phyloP scores from a whole-genome alignment of 169 alveolate species.

The Condylostoma magnum region DNA sequence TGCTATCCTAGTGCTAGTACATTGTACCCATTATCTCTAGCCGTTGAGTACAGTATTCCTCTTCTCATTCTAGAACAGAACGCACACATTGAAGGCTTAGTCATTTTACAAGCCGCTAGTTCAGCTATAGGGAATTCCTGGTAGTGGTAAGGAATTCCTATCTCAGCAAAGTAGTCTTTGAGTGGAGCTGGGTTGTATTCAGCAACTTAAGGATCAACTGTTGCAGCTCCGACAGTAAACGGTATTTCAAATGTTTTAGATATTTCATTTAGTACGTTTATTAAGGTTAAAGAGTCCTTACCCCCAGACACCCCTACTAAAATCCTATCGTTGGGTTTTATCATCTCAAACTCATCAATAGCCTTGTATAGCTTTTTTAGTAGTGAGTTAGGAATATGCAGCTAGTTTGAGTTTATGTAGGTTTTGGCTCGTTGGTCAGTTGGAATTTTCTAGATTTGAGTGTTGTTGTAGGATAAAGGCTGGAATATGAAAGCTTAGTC shows the following conservation, averaged over 20 bases:
- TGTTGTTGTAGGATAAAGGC: too few relatives aligned
- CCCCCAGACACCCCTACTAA: slow-evolving; percentile 95
- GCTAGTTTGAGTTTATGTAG: background rate
- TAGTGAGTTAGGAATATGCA: slow-evolving; percentile 39
- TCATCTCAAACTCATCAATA: slow-evolving; percentile 87
- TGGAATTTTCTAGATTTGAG: too few relatives aligned
- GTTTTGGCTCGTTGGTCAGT: too few relatives aligned
- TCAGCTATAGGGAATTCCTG: slow-evolving; percentile 86
- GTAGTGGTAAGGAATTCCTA: slow-evolving; percentile 88
- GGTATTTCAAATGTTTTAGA: slow-evolving; percentile 77
- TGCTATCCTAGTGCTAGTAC: slow-evolving; percentile 93
- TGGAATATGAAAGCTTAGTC: too few relatives aligned
- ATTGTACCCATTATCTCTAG: slow-evolving; percentile 87
- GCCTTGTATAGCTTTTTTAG: slow-evolving; percentile 84
- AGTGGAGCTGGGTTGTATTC: slow-evolving; percentile 90
- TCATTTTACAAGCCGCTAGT: slow-evolving; percentile 80
- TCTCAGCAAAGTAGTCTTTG: slow-evolving; percentile 65
- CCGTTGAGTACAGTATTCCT: slow-evolving; percentile 90
- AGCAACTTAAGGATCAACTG: slow-evolving; percentile 93
- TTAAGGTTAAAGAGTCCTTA: slow-evolving; percentile 90
- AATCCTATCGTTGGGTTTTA: slow-evolving; percentile 87
- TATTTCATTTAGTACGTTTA: slow-evolving; percentile 76
- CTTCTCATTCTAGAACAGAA: slow-evolving; percentile 94
- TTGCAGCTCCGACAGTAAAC: slow-evolving; percentile 86
- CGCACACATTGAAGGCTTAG: slow-evolving; percentile 85